Evolutionary conservation across 495 filamentous ascomycete genomes (phyloP), one percentile per base, ranked within the genome.

Genomic region (Mycothermus thermophilus): DNA sequence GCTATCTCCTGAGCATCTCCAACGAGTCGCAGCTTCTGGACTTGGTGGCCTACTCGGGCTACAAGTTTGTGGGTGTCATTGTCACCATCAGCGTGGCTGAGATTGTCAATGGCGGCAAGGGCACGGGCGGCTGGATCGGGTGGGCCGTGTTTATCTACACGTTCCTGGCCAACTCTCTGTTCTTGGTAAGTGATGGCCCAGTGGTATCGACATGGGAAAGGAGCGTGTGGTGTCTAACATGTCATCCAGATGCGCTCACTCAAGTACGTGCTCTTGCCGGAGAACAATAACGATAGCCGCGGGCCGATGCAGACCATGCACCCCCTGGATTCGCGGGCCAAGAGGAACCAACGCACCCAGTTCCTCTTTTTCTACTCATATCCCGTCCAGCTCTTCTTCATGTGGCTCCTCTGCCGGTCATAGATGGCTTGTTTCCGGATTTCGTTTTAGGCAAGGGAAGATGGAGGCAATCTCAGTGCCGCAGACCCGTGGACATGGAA

Each of bases 31-130:
- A 96, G 57, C 66, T 99, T 15, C 67, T 95, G 38, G 90, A 99
- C 44, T 57, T 99, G 23, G 75, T 96, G 25, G 90, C 92, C 3
- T 99, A 99, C 54, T 87, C 80, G 5, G 92, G 92, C 9, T 99
- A 99, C 58, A 99, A 99, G 61, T 99, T 96, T 47, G 90, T 96
- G 26, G 90, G 90, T 7, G 83, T 92, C 35, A 96, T 95, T 42
- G 67, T 80, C 32, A 94, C 83, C 2, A 69, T 95, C 29, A 62
- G 80, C 19, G 58, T 85, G 2, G 76, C 82, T 4, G 83, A 87
- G 58, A 65, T 83, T 13, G 52, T 86, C 27, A 88, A 76, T 32
- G 72, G 76, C 0, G 81, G 81, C 11, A 69, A 72, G 40, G 83
- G 83, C 32, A 88, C 83, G 5, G 79, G 83, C 19, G 78, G 83